Base-by-base conservation (phyloP, 176 grass and related monocot genomes). In the Hordeum vulgare region DNA sequence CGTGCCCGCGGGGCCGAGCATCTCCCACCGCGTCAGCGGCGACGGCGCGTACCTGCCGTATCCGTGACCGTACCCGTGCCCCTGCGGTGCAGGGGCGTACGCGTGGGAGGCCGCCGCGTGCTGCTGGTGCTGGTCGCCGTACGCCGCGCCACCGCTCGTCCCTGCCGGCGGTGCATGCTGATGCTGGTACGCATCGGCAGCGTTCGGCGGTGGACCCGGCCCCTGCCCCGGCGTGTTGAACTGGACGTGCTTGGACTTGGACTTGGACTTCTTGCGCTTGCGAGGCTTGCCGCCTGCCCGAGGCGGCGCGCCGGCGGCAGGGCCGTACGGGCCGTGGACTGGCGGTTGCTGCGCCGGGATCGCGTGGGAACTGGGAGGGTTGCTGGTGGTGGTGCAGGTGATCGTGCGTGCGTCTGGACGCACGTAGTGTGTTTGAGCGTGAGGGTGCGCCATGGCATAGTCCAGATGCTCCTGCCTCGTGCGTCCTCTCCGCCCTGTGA, bases 21-120 rank as follows among this genome's bases (percentile, higher is more conserved):
- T 79, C 49, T 93, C 91, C 94, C 89, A 94, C 70, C 84, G 75
- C 33, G 92, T 69, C 51, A 92, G 64, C 6, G 94, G 92, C 2
- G 92, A 94, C n/a, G 92, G 77, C 79, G 82, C 82, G 62, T 93
- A 92, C 36, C 75, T 85, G 23, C 51, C 51, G 31, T 91, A 86
- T 5, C 77, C 80, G 61, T 81, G 66, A 10, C 45, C 79, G 53
- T 81, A 28, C 7, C 80, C 86, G 37, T 79, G 24, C 13, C 75
- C 80, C 1, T 71, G 27, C 59, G 41, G 9, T 41, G 40, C 34
- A 20, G 71, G 5, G 11, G 40, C 26, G 70, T 62, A 75, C 8
- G 58, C 28, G 9, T 82, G 33, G 80, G 49, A 35, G 9, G 7
- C 79, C 3, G 9, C 33, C 20, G 44, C 28, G 15, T 73, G 53